These are phyloP conservation scores for Phoma sp. DNA, from an alignment of 2,329 filamentous ascomycete genomes.

Conservation along the genomic window DNA sequence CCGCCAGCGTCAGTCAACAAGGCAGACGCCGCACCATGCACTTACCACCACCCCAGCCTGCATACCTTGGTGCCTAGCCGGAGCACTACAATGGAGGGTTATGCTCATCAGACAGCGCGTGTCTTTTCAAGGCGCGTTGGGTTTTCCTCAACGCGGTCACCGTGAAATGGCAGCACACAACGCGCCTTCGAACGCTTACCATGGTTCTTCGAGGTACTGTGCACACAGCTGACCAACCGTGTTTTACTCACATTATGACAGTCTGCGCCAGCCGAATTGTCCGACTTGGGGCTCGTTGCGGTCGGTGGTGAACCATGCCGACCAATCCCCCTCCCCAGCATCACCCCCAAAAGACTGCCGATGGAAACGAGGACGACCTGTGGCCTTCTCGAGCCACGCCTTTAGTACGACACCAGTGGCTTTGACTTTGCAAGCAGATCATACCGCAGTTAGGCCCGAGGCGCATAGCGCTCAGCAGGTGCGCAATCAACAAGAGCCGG, in stretches of 20 bases:
- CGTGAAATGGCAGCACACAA: constrained; percentile 19
- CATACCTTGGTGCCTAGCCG: constrained; percentile 36
- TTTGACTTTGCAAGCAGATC: not conserved
- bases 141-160: constrained; percentile 22
- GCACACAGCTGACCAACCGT: not conserved
- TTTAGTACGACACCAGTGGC: constrained; percentile 4
- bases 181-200: not conserved
- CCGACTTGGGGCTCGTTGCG: not conserved
- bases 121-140: constrained; percentile 33
- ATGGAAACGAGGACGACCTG: constrained; percentile 31
- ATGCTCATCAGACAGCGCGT: constrained; percentile 43
- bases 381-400: constrained; percentile 16
- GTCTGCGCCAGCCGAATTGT: not conserved
- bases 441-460: not conserved
- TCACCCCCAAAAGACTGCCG: constrained; percentile 14
- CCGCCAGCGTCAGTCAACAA: constrained; percentile 20
- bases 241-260: not conserved
- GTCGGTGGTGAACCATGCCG: constrained; percentile 5
- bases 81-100: constrained; percentile 46
- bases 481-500: not conserved
- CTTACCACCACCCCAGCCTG: constrained; percentile 15
- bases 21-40: constrained; percentile 25
- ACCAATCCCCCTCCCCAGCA: constrained; percentile 5
- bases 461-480: not conserved
- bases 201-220: constrained; percentile 2